phyloP scores from a whole-genome alignment of 2,329 filamentous ascomycete species.

The Triangularia verruculosa region DNA sequence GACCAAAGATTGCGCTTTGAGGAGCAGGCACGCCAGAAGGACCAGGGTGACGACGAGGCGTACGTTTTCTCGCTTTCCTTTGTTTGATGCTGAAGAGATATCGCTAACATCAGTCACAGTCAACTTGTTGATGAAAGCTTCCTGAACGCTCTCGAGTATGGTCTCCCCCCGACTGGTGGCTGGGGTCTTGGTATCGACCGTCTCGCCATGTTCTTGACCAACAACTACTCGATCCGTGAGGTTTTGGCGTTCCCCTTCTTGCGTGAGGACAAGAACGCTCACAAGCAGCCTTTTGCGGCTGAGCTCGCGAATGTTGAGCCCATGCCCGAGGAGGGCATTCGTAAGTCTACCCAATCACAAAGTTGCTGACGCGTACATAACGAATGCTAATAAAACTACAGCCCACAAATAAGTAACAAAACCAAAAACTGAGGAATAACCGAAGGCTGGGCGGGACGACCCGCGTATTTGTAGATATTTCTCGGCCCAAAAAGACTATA shows the following conservation, averaged over 20 bases:
- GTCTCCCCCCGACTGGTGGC: constrained; percentile 84
- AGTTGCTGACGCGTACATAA: neutral
- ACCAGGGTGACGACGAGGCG: constrained; percentile 93
- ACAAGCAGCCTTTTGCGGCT: constrained; percentile 47
- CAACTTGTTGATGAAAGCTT: constrained; percentile 96
- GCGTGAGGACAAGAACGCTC: constrained; percentile 64
- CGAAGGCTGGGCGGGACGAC: neutral
- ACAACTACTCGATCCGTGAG: constrained; percentile 95
- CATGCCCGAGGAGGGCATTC: constrained; percentile 37
- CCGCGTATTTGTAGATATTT: neutral
- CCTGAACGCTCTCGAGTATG: constrained; percentile 73
- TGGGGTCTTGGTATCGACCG: constrained; percentile 97
- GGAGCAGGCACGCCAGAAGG: constrained; percentile 95
- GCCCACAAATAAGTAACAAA: constrained; percentile 27
- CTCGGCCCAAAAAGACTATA: neutral
- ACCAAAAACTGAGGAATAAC: neutral
- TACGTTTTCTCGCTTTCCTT: constrained; percentile 8
- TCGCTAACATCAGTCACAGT: constrained; percentile 15
- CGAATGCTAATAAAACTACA: constrained; percentile 4
- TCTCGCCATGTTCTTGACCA: constrained; percentile 59
- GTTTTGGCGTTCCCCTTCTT: constrained; percentile 97
- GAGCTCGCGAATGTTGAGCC: constrained; percentile 35
- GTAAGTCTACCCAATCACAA: constrained; percentile 25
- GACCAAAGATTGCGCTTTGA: constrained; percentile 90
- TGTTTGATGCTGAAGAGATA: neutral